Percentiles rank a stretch among this genome's conserved stretches.
Conservation (phyloP, 2,329 filamentous ascomycete genomes). For the Dactylellina sp. region DNA sequence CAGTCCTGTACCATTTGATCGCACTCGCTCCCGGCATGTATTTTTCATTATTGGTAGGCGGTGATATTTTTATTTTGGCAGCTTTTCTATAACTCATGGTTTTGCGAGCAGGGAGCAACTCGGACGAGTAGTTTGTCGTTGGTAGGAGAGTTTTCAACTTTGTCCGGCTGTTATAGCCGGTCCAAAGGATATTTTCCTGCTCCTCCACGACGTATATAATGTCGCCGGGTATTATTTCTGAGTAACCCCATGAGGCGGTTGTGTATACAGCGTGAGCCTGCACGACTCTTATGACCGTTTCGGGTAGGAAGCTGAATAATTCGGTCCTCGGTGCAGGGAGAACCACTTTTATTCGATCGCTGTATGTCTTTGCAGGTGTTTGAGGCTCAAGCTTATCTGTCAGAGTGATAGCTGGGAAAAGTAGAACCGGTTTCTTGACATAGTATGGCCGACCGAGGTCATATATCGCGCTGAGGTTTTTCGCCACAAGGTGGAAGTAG, state of each 20-base stretch:
- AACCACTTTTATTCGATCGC: neutral
- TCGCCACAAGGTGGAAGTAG: neutral
- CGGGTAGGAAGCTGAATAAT: slow-evolving; percentile 3
- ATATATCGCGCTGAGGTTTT: neutral
- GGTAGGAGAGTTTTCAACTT: neutral
- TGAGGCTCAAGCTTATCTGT: neutral
- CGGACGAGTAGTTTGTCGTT: neutral
- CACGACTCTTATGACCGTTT: neutral
- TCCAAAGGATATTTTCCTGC: neutral
- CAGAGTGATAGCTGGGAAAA: neutral
- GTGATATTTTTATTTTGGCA: neutral
- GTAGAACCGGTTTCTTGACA: neutral
- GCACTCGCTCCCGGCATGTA: neutral
- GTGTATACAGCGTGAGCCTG: neutral
- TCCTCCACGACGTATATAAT: neutral
- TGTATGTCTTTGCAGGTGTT: too few species aligned
- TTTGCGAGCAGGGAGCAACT: neutral
- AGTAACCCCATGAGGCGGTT: neutral
- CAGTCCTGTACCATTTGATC: neutral
- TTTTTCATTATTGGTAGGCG: neutral
- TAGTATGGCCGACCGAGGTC: neutral
- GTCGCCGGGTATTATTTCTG: neutral
- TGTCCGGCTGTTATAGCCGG: neutral
- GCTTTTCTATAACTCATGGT: neutral
- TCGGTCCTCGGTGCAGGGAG: neutral